Evolutionary conservation across 441 rosid genomes (phyloP), one percentile per base, ranked within the genome.

Genomic region (Eruca vesicaria): DNA sequence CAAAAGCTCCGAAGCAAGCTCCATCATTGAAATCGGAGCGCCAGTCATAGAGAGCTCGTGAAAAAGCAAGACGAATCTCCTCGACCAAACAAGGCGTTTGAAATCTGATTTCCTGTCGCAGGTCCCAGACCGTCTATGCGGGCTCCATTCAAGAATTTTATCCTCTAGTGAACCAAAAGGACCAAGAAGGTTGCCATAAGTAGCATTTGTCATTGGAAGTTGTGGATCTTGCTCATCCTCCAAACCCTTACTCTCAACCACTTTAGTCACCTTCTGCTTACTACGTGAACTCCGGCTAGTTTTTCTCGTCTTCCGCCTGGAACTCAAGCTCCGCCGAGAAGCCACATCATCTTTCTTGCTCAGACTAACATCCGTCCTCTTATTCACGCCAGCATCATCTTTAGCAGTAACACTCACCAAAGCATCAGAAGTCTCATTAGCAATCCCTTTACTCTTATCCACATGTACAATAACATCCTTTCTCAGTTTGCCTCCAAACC

Each of bases 11-110:
- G 96, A 87, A 28, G 97, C 97, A 77, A 93, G 82, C 81, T 91
- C 98, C 90, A 93, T 82, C 96, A 93, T 91, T 16, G 98, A 91
- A 64, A 89, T 86, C 4, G 98, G 98, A 69, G 98, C 98, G 20
- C 98, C 98, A 1, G 98, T 93, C 98, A 91, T 89, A 10, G 98
- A 93, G 16, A 93, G 91, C 78, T 93, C 98, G 61, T 93, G 98
- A 76, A 93, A 93, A 82, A 91, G 59, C 80, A 93, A 65, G 12
- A 93, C 84, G 73, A 93, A 91, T 63, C 87, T 91, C 83, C 96
- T 87, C 9, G 98, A 93, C 97, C 97, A 89, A 66, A 93, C 97
- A 80, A 91, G 89, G 35, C 91, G 88, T 36, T 94, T 87, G 75
- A 93, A 93, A 58, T 86, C 84, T 19, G 90, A 91, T 78, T 89